Base-by-base conservation (phyloP, 2,329 filamentous ascomycete genomes). In the Aspergillus pseudonomiae region DNA sequence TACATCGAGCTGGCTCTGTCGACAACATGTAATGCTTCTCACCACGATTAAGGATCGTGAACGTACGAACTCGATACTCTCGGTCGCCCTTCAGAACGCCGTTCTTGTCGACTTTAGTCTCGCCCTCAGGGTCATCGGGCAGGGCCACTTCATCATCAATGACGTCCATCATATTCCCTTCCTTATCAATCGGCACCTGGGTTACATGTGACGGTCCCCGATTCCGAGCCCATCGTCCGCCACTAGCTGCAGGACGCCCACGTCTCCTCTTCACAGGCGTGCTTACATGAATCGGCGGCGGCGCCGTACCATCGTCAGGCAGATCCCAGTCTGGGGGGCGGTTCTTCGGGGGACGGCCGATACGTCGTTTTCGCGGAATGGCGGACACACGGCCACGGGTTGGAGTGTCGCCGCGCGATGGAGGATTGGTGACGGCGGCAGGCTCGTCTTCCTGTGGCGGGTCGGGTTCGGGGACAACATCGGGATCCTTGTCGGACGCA, bases 11-110 rank as follows among this genome's bases (percentile, higher is more conserved):
- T 6, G 95, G 96, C 75, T 99, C 95, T 5, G 95, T 99, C 3
- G 95, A 98, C 79, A 99, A 82, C 95, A 99, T 99, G 86, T 99
- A 99, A 12, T 96, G 88, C 61, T 94, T 85, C 57, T 94, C 87
- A 43, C 91, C 93, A 68, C 94, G 88, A 60, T 92, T 93, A 21
- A 88, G 85, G 67, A 99, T 91, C 9, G 91, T 97, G 78, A 99
- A 99, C 1, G 94, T 97, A 65, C 95, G 91, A 74, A 96, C 97
- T 32, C 95, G 90, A 78, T 99, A 99, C 73, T 98, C 93, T 70
- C 95, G 88, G 5, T 90, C 94, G 32, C 88, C 95, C 66, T 89
- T 85, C 3, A 99, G 85, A 72, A 92, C 88, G 34, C 95, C 95
- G 71, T 91, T 79, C 81, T 94, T 94, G 80, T 97, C 92, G 10